These are phyloP conservation scores for Aspergillus flavus DNA, from an alignment of 2,329 filamentous ascomycete species.

Conservation along the genomic window DNA sequence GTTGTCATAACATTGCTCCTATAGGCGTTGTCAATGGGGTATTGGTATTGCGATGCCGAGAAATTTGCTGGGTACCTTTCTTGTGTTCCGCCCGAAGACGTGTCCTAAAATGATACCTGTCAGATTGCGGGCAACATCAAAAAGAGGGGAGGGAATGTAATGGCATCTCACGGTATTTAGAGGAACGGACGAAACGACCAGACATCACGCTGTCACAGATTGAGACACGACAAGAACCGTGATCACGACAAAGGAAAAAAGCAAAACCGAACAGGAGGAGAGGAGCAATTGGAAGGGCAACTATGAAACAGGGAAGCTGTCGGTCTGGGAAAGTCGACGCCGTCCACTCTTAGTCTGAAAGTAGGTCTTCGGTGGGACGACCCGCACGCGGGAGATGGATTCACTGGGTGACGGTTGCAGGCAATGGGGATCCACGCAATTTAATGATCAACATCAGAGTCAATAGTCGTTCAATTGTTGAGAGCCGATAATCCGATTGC, in stretches of 20 bases:
- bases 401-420: background rate
- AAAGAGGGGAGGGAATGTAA: slow-evolving; percentile 12
- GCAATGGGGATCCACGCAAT: background rate
- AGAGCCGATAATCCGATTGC: background rate
- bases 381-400: slow-evolving; percentile 13
- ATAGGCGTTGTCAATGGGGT: slow-evolving; percentile 10
- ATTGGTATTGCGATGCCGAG: background rate
- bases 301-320: slow-evolving; percentile 9
- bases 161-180: slow-evolving; percentile 67
- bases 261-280: slow-evolving; percentile 11
- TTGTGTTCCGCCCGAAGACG: slow-evolving; percentile 93
- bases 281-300: slow-evolving; percentile 6
- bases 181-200: slow-evolving; percentile 72
- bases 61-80: slow-evolving; percentile 61
- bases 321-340: slow-evolving; percentile 8
- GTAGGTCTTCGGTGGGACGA: slow-evolving; percentile 11
- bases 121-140: slow-evolving; percentile 29
- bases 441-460: background rate
- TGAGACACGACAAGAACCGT: background rate
- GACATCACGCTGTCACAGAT: slow-evolving; percentile 54
- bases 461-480: background rate
- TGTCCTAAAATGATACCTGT: slow-evolving; percentile 66
- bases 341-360: slow-evolving; percentile 9
- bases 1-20: slow-evolving; percentile 98
- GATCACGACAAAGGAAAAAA: slow-evolving; percentile 14